Evolutionary conservation across 441 rosid genomes (phyloP), one percentile per base, ranked within the genome.

Genomic region (Aquilaria agallochum): DNA sequence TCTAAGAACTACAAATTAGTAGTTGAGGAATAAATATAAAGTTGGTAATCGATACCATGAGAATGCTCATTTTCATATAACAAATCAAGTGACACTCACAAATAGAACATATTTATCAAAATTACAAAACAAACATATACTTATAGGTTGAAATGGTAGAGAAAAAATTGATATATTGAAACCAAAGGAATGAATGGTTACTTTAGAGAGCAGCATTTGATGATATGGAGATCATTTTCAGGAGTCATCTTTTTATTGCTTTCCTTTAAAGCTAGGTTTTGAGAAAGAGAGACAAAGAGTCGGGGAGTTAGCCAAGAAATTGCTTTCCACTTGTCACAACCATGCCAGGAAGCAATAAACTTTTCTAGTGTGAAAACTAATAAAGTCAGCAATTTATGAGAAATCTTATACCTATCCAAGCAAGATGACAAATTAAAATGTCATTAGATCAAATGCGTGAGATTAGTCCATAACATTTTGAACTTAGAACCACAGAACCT

Each of bases 141-240:
- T 53, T 9, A 31, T 30, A 32, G 44, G 55, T 40, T 58, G 31
- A 9, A 2, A n/a, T 27, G 44, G 1, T 9, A 44, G 48, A 44
- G 36, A 31, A 56, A 49, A 59, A 15, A 53, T 42, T 20, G 20
- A 20, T 55, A 62, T 30, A 5, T 30, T 33, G 53, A 20, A 36
- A 45, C 69, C 13, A 55, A 64, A 70, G 59, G 68, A 69, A 65
- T 72, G 51, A 69, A 20, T 78, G 74, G 79, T 71, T 70, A 60
- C 80, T 62, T 10, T 69, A 69, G 12, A 67, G 15, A 62, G 62
- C 60, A 40, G 67, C 14, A 58, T 30, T 55, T 10, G 61, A 27
- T 31, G 58, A 58, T 13, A 63, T 5, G 1, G 60, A 64, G 44
- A 66, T 52, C 74, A 68, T 72, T 57, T 47, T 59, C 33, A 33